Conservation (phyloP, 2,329 filamentous ascomycete species). For the Bertia moriformis region DNA sequence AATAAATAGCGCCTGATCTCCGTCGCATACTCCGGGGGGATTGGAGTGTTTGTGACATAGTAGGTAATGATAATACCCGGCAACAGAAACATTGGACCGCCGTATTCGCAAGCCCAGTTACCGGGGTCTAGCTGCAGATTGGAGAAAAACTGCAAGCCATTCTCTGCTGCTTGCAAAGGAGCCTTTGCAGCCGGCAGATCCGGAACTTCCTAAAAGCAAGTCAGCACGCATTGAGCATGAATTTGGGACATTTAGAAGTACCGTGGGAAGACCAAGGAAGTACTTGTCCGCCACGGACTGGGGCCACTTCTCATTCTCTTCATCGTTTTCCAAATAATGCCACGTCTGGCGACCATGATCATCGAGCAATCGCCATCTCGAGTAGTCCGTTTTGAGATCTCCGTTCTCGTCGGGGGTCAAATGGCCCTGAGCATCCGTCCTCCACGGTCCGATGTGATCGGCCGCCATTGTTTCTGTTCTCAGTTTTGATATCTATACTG, state of each 20-base stretch:
- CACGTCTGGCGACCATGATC: conserved; percentile 51
- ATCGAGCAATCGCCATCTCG: conserved; percentile 46
- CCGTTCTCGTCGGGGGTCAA: conserved; percentile 5
- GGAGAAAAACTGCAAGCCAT: conserved; percentile 50
- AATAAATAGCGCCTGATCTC: conserved; percentile 56
- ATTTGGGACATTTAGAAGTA: conserved; percentile 15
- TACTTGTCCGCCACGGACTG: conserved; percentile 51
- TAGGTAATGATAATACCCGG: conserved; percentile 49
- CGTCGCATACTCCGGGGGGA: conserved; percentile 40
- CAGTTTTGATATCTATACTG: neutral
- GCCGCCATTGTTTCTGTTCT: neutral
- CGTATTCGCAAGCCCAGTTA: conserved; percentile 61
- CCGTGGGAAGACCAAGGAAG: conserved; percentile 43
- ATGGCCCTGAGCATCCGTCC: neutral
- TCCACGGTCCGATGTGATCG: neutral
- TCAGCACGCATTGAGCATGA: neutral
- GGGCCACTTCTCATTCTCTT: conserved; percentile 44
- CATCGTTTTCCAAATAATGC: conserved; percentile 48
- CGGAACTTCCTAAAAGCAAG: conserved; percentile 31
- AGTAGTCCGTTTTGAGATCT: conserved; percentile 35
- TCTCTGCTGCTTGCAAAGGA: conserved; percentile 42
- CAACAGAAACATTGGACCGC: conserved; percentile 55
- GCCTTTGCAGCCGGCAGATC: conserved; percentile 37
- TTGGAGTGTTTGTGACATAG: conserved; percentile 51
- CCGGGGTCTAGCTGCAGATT: conserved; percentile 47